Evolutionary conservation across 805 yeast genomes (phyloP).

Genomic region (Alloascoidea hylecoeti): DNA sequence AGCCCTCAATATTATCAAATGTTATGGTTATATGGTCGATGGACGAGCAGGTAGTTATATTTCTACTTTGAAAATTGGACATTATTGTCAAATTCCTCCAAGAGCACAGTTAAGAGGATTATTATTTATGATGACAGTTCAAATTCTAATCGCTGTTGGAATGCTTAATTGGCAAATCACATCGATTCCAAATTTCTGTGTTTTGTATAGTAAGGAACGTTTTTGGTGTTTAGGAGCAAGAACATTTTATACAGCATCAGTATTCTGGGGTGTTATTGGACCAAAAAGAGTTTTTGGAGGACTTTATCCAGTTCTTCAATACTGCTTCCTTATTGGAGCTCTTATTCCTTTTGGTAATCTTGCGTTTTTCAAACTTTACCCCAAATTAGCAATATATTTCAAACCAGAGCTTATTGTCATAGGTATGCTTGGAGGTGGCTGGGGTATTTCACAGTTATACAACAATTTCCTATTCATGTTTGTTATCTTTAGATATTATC

Average conservation of each 20-base stretch:
- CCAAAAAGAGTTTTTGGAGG: conserved; percentile 28
- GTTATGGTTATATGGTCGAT: conserved; percentile 43
- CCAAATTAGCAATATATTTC: conserved; percentile 5
- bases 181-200: conserved; percentile 18
- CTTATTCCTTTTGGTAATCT: neutral
- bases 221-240: conserved; percentile 26
- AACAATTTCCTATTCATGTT: conserved; percentile 31
- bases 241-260: conserved; percentile 32
- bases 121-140: conserved; percentile 12
- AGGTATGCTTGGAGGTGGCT: conserved; percentile 21
- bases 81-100: conserved; percentile 46
- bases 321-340: conserved; percentile 49
- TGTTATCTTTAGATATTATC: conserved; percentile 29
- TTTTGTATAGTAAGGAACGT: conserved; percentile 18
- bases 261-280: conserved; percentile 47
- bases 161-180: conserved; percentile 30
- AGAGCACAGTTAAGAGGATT: conserved; percentile 38
- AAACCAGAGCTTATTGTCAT: conserved; percentile 11
- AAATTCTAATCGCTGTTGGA: conserved; percentile 25
- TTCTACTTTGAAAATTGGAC: conserved; percentile 39
- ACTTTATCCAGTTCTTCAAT: conserved; percentile 45
- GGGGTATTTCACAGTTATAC: conserved; percentile 25
- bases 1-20: conserved; percentile 36
- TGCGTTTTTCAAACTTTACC: neutral
- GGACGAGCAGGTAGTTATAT: conserved; percentile 51